Percentiles rank a stretch among this genome's conserved stretches.
Evolutionary conservation across 2,329 filamentous ascomycete species (phyloP).

Genomic region (Diaporthe amygdali): DNA sequence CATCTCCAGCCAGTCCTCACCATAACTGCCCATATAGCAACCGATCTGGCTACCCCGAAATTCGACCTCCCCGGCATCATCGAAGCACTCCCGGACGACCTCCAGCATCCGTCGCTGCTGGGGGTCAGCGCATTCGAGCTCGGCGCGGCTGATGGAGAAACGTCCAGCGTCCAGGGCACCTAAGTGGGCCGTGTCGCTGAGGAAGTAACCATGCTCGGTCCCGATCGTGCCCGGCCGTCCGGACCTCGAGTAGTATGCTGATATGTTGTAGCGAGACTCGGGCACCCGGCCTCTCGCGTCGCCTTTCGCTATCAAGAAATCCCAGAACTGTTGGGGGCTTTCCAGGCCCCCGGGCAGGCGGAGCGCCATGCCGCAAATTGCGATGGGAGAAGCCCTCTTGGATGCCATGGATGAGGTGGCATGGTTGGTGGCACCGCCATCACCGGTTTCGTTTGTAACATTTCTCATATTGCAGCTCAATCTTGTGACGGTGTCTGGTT

Average conservation of each 20-base stretch:
- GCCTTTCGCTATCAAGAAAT: constrained; percentile 36
- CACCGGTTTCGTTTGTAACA: not conserved
- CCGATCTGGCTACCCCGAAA: constrained; percentile 29
- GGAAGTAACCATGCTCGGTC: constrained; percentile 22
- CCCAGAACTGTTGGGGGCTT: constrained; percentile 35
- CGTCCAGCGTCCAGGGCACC: not conserved
- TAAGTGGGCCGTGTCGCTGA: not conserved
- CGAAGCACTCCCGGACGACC: constrained; percentile 22
- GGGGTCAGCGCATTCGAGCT: not conserved
- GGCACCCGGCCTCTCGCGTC: constrained; percentile 33
- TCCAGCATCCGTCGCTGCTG: constrained; percentile 18
- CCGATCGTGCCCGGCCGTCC: constrained; percentile 43
- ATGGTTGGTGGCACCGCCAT: not conserved
- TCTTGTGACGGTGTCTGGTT: not conserved
- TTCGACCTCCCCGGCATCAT: constrained; percentile 29
- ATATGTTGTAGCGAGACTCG: constrained; percentile 34
- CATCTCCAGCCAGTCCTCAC: constrained; percentile 28
- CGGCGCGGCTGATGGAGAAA: not conserved
- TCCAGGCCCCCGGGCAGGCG: constrained; percentile 37
- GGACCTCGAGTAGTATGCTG: constrained; percentile 18
- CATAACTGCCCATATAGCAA: constrained; percentile 31
- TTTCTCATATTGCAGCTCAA: not conserved
- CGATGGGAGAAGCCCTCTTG: constrained; percentile 30
- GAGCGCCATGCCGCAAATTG: constrained; percentile 39
- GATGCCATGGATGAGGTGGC: not conserved